Percentiles rank a stretch among this genome's conserved stretches.
Evolutionary conservation across 2,329 filamentous ascomycete species (phyloP).

Genomic region (Xylaria sp.): DNA sequence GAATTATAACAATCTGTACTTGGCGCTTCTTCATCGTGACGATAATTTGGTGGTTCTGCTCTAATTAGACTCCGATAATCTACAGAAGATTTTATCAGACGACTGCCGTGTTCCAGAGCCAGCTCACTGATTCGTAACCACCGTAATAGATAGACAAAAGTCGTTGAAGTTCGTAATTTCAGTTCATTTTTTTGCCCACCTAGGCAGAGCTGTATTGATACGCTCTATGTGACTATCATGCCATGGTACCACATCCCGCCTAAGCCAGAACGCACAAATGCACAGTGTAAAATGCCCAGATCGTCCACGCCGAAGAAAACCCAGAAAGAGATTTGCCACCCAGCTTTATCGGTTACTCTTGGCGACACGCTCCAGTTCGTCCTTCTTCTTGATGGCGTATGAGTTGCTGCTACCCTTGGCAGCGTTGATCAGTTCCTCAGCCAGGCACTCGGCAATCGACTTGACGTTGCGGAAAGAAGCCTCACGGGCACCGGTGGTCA

Average conservation of each 20-base stretch:
- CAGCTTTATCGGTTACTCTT: constrained; percentile 98
- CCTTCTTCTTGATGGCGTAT: constrained; percentile 99
- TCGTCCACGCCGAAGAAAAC: constrained; percentile 57
- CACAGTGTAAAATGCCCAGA: constrained; percentile 54
- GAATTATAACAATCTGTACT: constrained; percentile 3
- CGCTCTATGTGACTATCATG: constrained; percentile 58
- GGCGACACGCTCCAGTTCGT: constrained; percentile 99
- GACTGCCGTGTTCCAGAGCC: constrained; percentile 14
- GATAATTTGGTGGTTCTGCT: constrained; percentile 6
- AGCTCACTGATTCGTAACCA: constrained; percentile 31
- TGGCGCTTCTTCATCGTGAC: not conserved
- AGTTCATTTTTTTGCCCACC: constrained; percentile 51
- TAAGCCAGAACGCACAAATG: constrained; percentile 60
- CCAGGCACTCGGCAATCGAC: constrained; percentile 98
- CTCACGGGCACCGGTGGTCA: constrained; percentile 99
- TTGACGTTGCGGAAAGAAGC: constrained; percentile 99
- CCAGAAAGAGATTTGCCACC: constrained; percentile 50
- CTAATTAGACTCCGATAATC: constrained; percentile 19
- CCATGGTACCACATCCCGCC: constrained; percentile 56
- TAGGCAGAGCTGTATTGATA: constrained; percentile 54
- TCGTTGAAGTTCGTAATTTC: constrained; percentile 47
- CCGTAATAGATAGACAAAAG: constrained; percentile 26
- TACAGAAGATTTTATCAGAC: constrained; percentile 17
- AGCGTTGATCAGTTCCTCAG: constrained; percentile 99
- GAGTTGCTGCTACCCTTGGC: constrained; percentile 99